Evolutionary conservation across 148 eudicot genomes (phyloP).

Genomic region (Chenopodium suecicum): DNA sequence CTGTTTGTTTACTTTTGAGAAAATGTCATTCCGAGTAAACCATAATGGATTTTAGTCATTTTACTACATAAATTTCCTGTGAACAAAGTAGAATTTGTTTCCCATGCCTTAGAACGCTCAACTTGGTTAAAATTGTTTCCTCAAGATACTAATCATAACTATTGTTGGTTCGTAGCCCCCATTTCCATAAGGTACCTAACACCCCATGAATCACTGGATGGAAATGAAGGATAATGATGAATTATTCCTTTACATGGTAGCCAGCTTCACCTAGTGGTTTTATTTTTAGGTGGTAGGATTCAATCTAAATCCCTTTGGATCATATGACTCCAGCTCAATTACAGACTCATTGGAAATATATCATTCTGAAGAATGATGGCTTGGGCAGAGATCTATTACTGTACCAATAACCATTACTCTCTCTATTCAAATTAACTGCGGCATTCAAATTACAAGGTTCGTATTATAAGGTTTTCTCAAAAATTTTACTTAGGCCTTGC

Average conservation of each 20-base stretch:
- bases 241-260: neutral
- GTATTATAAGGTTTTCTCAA: neutral
- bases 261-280: neutral
- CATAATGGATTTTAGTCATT: neutral
- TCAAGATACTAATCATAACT: neutral
- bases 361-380: neutral
- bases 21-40: neutral
- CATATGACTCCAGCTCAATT: no score
- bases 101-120: neutral
- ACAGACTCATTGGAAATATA: neutral
- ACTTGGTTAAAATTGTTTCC: neutral
- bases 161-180: neutral
- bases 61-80: neutral
- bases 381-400: neutral
- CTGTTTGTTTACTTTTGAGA: neutral
- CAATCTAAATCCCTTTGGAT: neutral
- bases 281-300: neutral
- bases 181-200: neutral
- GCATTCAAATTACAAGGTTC: neutral
- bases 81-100: neutral
- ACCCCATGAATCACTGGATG: neutral
- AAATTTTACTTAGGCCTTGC: no score
- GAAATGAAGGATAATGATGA: neutral
- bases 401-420: neutral
- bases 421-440: neutral